Evolutionary conservation across 2,329 filamentous ascomycete species (phyloP), one percentile per base, ranked within the genome.

Genomic region (Sarocladium oryzae): DNA sequence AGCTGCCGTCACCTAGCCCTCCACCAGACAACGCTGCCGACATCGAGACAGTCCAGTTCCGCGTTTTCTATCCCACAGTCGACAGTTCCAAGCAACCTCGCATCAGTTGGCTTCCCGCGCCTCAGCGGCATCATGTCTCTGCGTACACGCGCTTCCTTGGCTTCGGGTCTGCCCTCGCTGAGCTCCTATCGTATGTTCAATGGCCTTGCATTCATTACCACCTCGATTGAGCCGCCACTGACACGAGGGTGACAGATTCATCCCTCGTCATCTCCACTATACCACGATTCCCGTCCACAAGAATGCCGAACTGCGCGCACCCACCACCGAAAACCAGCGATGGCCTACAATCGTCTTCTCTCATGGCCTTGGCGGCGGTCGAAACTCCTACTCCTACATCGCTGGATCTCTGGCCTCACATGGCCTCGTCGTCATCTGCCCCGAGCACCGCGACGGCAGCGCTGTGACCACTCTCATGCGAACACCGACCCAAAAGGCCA

Each of bases 261-360:
- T 89, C 10, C 86, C 86, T 1, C 78, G 87, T 55, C 77, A 89
- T 33, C 74, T 92, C 1, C 81, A 89, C 64, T 88, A 85, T 63
- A 81, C 87, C 43, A 77, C 82, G 2, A 85, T 92, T 23, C 87
- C 87, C 5, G 86, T 81, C 23, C 75, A 82, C 57, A 84, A 87
- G 58, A 88, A 90, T 63, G 87, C 87, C 10, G 73, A 76, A 5
- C 66, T 91, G 7, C 75, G 83, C 62, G 54, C 72, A 53, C 61
- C 81, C 53, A 60, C 70, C 10, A 69, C 72, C 3, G 61, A 71
- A 3, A 68, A 71, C 53, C 70, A 74, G 52, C 73, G 81, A 69
- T 93, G 88, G 85, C 89, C 89, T 0, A 86, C 89, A 1, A 83
- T 89, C 72, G 74, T 95, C 55, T 95, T 95, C 68, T 93, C 88